Conservation (phyloP, 2,329 filamentous ascomycete species). For the Fusarium piperis region DNA sequence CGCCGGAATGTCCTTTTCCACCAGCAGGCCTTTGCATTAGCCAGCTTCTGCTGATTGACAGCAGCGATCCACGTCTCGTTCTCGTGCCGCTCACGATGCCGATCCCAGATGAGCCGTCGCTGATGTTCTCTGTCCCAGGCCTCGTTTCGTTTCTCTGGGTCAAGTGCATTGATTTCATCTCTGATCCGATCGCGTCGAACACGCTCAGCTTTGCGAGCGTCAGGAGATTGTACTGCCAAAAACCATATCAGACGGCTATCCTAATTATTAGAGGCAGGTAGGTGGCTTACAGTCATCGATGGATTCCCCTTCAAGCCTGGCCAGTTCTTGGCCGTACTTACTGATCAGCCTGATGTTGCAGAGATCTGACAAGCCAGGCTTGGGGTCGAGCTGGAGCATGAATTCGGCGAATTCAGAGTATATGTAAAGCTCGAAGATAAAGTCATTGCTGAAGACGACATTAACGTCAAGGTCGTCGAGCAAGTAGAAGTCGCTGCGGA, state of each 20-base stretch:
- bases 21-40: too few species aligned
- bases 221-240: too few species aligned
- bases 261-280: too few species aligned
- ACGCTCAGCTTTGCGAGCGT: neutral
- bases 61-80: too few species aligned
- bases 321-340: neutral
- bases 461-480: neutral
- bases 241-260: too few species aligned
- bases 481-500: neutral
- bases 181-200: neutral
- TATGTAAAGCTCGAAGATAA: neutral
- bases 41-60: too few species aligned
- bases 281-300: neutral
- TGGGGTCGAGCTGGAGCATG: neutral
- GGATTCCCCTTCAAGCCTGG: neutral
- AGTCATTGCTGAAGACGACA: neutral
- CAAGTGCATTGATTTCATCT: neutral
- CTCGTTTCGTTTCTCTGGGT: fast-evolving
- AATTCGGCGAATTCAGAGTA: neutral
- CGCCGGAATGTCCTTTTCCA: too few species aligned
- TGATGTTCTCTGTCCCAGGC: neutral
- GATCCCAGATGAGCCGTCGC: neutral
- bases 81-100: neutral
- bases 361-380: neutral
- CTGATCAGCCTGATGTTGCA: slow-evolving; percentile 1